Evolutionary conservation across 768 basidiomycete species (phyloP).

Genomic region (Dioszegia aurantiaca): DNA sequence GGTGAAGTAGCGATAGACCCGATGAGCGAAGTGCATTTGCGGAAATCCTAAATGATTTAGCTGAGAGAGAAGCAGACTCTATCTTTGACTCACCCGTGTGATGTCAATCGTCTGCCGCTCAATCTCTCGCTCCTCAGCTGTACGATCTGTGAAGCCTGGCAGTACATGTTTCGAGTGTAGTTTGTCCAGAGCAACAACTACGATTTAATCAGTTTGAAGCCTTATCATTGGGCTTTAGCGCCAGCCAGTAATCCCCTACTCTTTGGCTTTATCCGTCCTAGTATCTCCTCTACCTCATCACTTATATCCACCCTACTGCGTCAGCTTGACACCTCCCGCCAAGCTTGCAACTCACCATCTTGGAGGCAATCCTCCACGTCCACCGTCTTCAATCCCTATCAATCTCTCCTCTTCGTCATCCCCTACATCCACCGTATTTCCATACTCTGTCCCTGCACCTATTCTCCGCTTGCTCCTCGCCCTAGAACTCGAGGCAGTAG

Average conservation of each 20-base stretch:
- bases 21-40: conserved; percentile 62
- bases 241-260: conserved; percentile 60
- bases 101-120: conserved; percentile 79
- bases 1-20: conserved; percentile 62
- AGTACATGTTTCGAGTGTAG: conserved; percentile 93
- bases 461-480: conserved; percentile 4
- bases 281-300: conserved; percentile 79
- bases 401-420: conserved; percentile 60
- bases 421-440: conserved; percentile 37
- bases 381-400: conserved; percentile 34
- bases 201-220: not conserved
- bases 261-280: conserved; percentile 68
- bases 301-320: conserved; percentile 81
- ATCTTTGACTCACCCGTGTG: conserved; percentile 73
- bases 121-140: conserved; percentile 90
- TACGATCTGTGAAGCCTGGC: conserved; percentile 93
- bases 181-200: conserved; percentile 86
- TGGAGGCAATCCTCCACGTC: conserved; percentile 63
- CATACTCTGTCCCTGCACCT: conserved; percentile 23
- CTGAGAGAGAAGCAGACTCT: not conserved
- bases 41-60: conserved; percentile 61
- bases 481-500: conserved; percentile 26
- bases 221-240: conserved; percentile 4
- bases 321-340: conserved; percentile 7
- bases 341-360: conserved; percentile 63